Evolutionary conservation across 2,329 filamentous ascomycete genomes (phyloP).

Genomic region (Aspergillus sergii): DNA sequence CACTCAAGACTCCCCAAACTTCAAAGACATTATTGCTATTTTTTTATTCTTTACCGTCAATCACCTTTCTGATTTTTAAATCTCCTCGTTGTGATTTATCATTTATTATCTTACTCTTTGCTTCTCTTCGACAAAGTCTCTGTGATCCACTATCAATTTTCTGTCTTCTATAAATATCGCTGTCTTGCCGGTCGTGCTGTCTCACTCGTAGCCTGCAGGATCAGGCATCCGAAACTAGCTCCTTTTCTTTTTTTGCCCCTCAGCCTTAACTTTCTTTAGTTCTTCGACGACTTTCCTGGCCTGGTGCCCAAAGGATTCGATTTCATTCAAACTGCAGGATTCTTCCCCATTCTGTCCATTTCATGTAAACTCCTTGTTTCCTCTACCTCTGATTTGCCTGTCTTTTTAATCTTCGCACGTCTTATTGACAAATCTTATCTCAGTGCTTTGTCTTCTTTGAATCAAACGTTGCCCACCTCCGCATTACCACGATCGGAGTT

Average conservation of each 20-base stretch:
- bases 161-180: constrained; percentile 1
- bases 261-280: constrained; percentile 10
- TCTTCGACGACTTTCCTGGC: constrained; percentile 12
- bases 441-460: constrained; percentile 3
- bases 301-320: constrained; percentile 17
- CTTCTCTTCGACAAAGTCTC: not conserved
- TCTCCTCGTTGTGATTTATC: not conserved
- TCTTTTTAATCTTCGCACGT: not conserved
- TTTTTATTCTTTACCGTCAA: not conserved
- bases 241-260: constrained; percentile 9
- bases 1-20: not conserved
- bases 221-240: constrained; percentile 8
- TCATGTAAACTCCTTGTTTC: not conserved
- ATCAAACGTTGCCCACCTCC: not conserved
- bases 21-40: not conserved
- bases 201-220: constrained; percentile 3
- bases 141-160: not conserved
- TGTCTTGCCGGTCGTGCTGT: constrained; percentile 1
- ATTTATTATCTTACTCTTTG: not conserved
- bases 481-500: constrained; percentile 8
- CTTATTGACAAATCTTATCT: constrained; percentile 3
- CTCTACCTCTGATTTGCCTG: not conserved
- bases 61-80: not conserved
- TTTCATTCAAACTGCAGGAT: not conserved
- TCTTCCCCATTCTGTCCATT: constrained; percentile 3